Percentiles rank a stretch among this genome's conserved stretches.
Evolutionary conservation across 164 flowering plant genomes (phyloP).

Genomic region (Taxillus chinensis): DNA sequence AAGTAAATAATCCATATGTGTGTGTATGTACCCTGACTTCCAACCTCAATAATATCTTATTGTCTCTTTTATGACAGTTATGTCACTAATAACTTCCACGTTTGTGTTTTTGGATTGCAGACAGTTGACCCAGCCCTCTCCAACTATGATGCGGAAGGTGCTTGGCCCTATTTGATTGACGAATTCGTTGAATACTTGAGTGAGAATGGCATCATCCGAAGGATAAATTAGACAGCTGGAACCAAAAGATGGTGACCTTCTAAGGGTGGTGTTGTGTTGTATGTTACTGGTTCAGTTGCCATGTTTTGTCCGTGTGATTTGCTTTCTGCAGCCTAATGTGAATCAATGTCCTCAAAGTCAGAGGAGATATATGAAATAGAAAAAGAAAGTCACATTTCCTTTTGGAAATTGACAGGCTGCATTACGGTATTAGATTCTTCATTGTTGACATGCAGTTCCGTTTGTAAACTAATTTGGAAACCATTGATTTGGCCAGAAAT

Average conservation of each 20-base stretch:
- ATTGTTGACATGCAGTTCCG: too few species aligned
- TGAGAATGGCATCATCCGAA: conserved; percentile 55
- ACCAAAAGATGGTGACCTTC: neutral
- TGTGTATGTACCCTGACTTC: too few species aligned
- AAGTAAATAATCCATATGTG: too few species aligned
- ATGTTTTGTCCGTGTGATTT: neutral
- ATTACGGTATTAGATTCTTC: too few species aligned
- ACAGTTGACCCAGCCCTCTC: conserved; percentile 57
- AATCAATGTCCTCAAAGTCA: too few species aligned
- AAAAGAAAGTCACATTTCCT: too few species aligned
- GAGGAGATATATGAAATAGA: too few species aligned
- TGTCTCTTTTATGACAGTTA: neutral
- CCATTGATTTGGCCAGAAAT: too few species aligned
- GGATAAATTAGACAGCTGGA: conserved; percentile 21
- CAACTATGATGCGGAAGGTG: conserved; percentile 93
- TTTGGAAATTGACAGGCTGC: too few species aligned
- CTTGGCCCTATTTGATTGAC: conserved; percentile 96
- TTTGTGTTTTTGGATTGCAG: conserved; percentile 25
- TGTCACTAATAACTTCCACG: neutral
- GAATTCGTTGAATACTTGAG: conserved; percentile 86
- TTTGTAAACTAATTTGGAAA: too few species aligned
- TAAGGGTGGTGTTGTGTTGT: neutral
- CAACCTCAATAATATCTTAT: neutral
- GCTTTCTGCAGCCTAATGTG: neutral
- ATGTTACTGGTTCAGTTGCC: neutral